Conservation (phyloP, 1,139 yeast genomes). For the Yamadazyma spencermartinsiae region DNA sequence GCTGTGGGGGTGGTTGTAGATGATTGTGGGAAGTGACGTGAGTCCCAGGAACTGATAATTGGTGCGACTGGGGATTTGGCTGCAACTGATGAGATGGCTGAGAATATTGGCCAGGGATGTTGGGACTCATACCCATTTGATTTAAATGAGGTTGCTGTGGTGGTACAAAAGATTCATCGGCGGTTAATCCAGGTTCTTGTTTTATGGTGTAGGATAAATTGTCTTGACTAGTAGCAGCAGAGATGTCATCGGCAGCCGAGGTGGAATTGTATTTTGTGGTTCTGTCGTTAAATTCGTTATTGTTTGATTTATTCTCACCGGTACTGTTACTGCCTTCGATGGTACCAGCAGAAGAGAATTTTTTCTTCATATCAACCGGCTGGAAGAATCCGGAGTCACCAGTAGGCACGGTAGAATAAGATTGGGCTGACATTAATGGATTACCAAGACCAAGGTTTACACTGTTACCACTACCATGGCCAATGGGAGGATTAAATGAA, state of each 20-base stretch:
- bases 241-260: background rate
- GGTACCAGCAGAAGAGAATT: constrained; percentile 3
- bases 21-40: too few species aligned
- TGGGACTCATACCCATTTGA: background rate
- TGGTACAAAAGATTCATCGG: background rate
- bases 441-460: background rate
- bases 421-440: constrained; percentile 3
- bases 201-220: background rate
- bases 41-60: constrained; percentile 1
- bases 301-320: background rate
- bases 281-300: background rate
- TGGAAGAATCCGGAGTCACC: constrained; percentile 1
- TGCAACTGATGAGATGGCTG: background rate
- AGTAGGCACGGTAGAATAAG: constrained; percentile 6
- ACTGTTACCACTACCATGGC: background rate
- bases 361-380: constrained; percentile 5
- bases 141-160: background rate
- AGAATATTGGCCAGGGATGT: background rate
- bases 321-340: background rate
- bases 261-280: background rate
- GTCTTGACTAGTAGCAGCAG: background rate
- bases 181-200: background rate
- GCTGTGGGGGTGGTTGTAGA: constrained; percentile 1
- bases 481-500: background rate
- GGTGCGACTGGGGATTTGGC: background rate